Evolutionary conservation across 2,329 filamentous ascomycete genomes (phyloP).

Genomic region (Botrytis squamosa): DNA sequence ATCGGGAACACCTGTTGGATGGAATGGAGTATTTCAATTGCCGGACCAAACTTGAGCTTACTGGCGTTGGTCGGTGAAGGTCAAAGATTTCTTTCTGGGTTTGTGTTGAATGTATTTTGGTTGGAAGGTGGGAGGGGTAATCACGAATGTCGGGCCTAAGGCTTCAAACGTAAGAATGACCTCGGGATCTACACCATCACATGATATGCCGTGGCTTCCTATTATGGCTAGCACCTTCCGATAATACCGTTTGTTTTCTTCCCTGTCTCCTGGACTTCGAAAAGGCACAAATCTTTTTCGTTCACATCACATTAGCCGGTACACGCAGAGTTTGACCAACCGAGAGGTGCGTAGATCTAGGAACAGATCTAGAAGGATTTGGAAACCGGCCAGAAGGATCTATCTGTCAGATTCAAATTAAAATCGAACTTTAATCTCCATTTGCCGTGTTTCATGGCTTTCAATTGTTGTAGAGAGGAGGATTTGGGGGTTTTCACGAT

Average conservation of each 20-base stretch:
- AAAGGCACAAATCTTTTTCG: not conserved
- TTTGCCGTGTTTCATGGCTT: not conserved
- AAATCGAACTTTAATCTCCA: not conserved
- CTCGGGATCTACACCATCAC: not conserved
- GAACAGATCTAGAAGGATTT: constrained; percentile 18
- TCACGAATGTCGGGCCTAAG: constrained; percentile 1
- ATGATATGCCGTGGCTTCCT: not conserved
- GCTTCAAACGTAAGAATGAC: not conserved
- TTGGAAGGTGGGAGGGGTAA: constrained; percentile 7
- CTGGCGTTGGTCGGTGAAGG: constrained; percentile 5
- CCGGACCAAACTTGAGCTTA: not conserved
- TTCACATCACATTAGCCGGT: not conserved
- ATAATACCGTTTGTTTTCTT: not conserved
- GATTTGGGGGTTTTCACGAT: not conserved
- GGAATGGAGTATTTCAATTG: not conserved
- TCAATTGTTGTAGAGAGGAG: not conserved
- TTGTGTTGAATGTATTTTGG: not conserved
- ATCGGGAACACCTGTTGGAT: not conserved
- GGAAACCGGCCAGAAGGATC: constrained; percentile 8
- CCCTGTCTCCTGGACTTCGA: not conserved
- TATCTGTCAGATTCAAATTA: not conserved
- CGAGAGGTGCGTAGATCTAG: constrained; percentile 3
- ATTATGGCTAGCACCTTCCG: not conserved
- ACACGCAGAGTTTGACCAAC: constrained; percentile 10
- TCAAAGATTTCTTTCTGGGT: constrained; percentile 17